Conservation (phyloP, 2,329 filamentous ascomycete genomes). For the Sclerotinia subarctica region DNA sequence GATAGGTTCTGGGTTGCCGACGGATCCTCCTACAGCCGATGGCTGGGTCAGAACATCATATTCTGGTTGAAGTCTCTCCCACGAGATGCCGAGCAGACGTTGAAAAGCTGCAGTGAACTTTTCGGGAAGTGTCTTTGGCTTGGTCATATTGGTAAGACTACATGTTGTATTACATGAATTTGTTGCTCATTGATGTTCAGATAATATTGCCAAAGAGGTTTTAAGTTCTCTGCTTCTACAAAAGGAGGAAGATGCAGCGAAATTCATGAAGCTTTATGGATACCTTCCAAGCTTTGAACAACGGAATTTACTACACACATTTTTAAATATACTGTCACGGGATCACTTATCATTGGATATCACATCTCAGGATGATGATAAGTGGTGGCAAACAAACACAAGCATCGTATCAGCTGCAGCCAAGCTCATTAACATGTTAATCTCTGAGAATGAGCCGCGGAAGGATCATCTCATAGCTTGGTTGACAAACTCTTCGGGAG, state of each 20-base stretch:
- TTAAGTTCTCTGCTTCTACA: constrained; percentile 29
- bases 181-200: constrained; percentile 26
- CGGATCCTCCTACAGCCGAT: constrained; percentile 33
- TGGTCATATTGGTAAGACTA: constrained; percentile 35
- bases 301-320: constrained; percentile 32
- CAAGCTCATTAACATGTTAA: constrained; percentile 51
- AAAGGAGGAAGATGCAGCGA: constrained; percentile 24
- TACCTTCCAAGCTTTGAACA: constrained; percentile 35
- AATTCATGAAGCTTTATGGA: constrained; percentile 32
- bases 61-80: constrained; percentile 31
- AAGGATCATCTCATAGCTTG: constrained; percentile 58
- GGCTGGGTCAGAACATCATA: constrained; percentile 36
- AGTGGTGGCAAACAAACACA: constrained; percentile 37
- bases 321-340: constrained; percentile 34
- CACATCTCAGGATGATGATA: constrained; percentile 31
- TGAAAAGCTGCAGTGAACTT: constrained; percentile 35
- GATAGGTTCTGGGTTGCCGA: constrained; percentile 37
- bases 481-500: constrained; percentile 62
- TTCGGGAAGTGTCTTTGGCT: constrained; percentile 36
- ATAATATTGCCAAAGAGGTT: constrained; percentile 33
- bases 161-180: background rate
- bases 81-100: constrained; percentile 25
- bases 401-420: constrained; percentile 55
- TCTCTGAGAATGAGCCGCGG: constrained; percentile 48
- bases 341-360: constrained; percentile 29